Conservation (phyloP, 306 rosid species). For the Cucumis cinereus region DNA sequence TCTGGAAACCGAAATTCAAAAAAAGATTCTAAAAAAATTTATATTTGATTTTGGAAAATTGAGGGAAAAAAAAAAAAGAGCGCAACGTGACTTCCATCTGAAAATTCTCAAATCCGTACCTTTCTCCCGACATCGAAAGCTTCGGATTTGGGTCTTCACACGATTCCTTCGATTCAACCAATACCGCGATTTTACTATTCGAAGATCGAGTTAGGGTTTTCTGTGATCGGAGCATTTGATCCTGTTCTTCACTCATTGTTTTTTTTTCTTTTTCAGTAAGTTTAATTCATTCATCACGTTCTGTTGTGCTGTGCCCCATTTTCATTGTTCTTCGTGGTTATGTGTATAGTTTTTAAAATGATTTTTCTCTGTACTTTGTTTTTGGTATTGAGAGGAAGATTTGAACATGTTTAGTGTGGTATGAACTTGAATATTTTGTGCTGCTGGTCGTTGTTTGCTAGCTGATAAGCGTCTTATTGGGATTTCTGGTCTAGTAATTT, state of each 20-base stretch:
- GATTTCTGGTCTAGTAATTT: background rate
- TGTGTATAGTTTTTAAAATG: background rate
- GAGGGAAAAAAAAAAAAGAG: too few relatives aligned
- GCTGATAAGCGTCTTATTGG: background rate
- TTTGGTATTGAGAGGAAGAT: background rate
- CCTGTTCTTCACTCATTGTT: constrained; percentile 13
- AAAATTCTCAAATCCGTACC: constrained; percentile 1
- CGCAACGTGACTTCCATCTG: background rate
- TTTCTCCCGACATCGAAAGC: constrained; percentile 12
- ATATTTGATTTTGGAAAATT: background rate
- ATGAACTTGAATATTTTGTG: background rate
- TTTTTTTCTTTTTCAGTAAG: constrained; percentile 22
- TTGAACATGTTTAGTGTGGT: background rate
- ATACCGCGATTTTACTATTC: background rate
- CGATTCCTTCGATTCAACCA: constrained; percentile 6
- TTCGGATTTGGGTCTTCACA: constrained; percentile 15
- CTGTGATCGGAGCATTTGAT: constrained; percentile 21
- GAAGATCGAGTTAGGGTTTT: constrained; percentile 46
- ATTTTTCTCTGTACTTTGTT: background rate
- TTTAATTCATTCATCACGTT: background rate
- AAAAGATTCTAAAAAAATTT: background rate
- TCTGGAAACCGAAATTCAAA: background rate
- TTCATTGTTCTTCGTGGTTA: background rate
- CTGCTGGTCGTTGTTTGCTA: background rate
- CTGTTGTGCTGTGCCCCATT: background rate